These are phyloP conservation scores for Bacidia gigantensis DNA, from an alignment of 495 filamentous ascomycete species.

Conservation along the genomic window DNA sequence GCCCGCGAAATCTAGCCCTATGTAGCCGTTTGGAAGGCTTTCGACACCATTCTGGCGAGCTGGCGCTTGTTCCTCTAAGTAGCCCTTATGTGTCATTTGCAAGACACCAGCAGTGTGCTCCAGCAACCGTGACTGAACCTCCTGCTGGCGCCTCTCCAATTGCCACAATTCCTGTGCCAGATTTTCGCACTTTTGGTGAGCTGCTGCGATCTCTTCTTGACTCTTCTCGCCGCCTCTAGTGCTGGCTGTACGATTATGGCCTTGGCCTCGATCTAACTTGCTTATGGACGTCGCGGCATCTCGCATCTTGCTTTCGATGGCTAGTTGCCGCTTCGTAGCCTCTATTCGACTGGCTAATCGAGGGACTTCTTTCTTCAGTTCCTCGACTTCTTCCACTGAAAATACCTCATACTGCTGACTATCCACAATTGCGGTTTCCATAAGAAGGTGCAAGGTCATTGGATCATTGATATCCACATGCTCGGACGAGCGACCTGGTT, in stretches of 20 bases:
- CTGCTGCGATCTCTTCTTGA: slow-evolving; percentile 60
- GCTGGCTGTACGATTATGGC: slow-evolving; percentile 25
- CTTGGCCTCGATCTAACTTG: slow-evolving; percentile 48
- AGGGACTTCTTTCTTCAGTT: slow-evolving; percentile 70
- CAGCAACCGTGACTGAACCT: slow-evolving; percentile 58
- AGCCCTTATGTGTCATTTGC: slow-evolving; percentile 67
- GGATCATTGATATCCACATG: slow-evolving; percentile 39
- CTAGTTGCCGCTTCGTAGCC: slow-evolving; percentile 62
- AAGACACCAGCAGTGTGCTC: slow-evolving; percentile 85
- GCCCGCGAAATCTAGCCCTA: slow-evolving; percentile 29
- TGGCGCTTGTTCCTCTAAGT: slow-evolving; percentile 36
- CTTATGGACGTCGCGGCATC: slow-evolving; percentile 82
- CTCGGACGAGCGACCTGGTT: slow-evolving; percentile 28
- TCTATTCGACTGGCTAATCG: slow-evolving; percentile 61
- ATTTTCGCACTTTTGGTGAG: slow-evolving; percentile 72
- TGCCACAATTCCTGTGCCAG: slow-evolving; percentile 65
- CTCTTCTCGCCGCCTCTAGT: slow-evolving; percentile 34
- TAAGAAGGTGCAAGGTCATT: slow-evolving; percentile 68
- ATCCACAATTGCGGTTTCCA: slow-evolving; percentile 84
- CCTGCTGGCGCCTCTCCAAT: slow-evolving; percentile 57
- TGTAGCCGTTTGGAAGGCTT: slow-evolving; percentile 39
- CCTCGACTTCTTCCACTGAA: slow-evolving; percentile 80
- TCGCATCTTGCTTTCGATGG: slow-evolving; percentile 84
- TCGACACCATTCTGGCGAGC: slow-evolving; percentile 56
- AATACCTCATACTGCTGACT: slow-evolving; percentile 72